A percentile compares a stretch with the other conserved stretches of the same genome.
phyloP scores from a whole-genome alignment of 495 filamentous ascomycete species.

The Neurospora africana region DNA sequence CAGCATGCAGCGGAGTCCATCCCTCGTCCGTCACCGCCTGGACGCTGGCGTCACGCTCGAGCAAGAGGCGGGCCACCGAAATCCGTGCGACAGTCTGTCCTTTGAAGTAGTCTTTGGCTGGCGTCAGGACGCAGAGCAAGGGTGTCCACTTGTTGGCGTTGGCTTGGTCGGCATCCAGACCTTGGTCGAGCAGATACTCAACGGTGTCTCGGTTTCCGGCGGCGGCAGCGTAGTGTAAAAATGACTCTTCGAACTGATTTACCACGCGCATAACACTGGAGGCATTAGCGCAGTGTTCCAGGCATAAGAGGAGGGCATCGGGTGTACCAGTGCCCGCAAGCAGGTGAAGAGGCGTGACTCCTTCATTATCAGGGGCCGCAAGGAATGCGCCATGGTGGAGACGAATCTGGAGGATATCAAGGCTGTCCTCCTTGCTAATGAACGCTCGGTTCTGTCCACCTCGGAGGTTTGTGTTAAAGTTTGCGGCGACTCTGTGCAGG shows the following conservation, averaged over 20 bases:
- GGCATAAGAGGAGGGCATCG: slow-evolving; percentile 7
- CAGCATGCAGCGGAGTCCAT: slow-evolving; percentile 12
- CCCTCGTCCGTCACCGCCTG: slow-evolving; percentile 9
- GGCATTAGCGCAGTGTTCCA: background rate
- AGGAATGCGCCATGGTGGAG: slow-evolving; percentile 6
- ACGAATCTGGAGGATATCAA: background rate
- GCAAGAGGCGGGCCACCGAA: slow-evolving; percentile 1
- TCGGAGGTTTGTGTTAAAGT: background rate
- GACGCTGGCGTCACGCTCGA: slow-evolving; percentile 8
- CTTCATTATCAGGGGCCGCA: slow-evolving; percentile 1
- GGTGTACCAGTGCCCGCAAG: slow-evolving; percentile 1
- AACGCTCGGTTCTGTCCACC: background rate
- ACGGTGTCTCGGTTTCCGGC: slow-evolving; percentile 7
- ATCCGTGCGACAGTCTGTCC: background rate
- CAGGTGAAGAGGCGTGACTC: slow-evolving; percentile 7
- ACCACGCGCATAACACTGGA: background rate
- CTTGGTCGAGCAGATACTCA: slow-evolving; percentile 8
- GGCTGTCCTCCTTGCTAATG: background rate
- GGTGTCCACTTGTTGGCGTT: slow-evolving; percentile 16
- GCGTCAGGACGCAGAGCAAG: slow-evolving; percentile 14
- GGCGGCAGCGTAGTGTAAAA: slow-evolving; percentile 15
- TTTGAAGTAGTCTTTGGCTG: background rate
- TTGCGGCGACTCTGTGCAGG: background rate
- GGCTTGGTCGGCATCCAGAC: slow-evolving; percentile 10
- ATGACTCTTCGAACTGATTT: slow-evolving; percentile 7